Evolutionary conservation across 1,284 basidiomycete species (phyloP), one percentile per base, ranked within the genome.

Genomic region (Sporisorium sorghi): DNA sequence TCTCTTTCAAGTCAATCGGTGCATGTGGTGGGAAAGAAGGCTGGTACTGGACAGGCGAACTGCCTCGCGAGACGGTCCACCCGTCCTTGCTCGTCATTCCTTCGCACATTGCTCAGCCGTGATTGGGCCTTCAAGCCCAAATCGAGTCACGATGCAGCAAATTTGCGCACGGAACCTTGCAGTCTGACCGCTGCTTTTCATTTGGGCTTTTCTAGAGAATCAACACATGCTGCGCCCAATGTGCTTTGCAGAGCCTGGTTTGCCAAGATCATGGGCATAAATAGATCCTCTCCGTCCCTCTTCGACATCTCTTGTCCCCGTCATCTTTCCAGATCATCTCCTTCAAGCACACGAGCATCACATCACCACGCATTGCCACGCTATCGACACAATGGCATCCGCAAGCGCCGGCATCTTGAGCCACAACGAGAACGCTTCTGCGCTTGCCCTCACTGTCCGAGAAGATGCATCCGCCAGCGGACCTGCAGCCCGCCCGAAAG

Each of bases 11-110:
- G n/a, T 21, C 53, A 11, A 17, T 57, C 48, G 64, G 48, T 19
- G 48, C 33, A 21, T 21, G 42, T 32, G 49, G 58, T 2, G 19
- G 30, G n/a, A n/a, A n/a, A n/a, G n/a, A n/a, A n/a, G 58, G 65
- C 43, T 68, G 59, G 58, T 58, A 58, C 23, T 68, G 65, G 65
- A 68, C 65, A 17, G 65, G 65, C 7, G 65, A 68, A 30, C 40
- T 68, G 39, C 65, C 65, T 62, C 58, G 65, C 33, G 49, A 68
- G 46, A 50, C 65, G 2, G 26, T 33, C 23, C 28, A 46, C n/a
- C 55, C 51, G 12, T 39, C 55, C 7, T 6, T 23, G 11, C 23
- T 26, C 8, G 39, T 50, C 10, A 19, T 68, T 9, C 59, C 65
- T 2, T 62, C 65, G 7, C 39, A 8, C 7, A 40, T 58, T 19